Percentiles rank a stretch among this genome's conserved stretches.
phyloP scores from a whole-genome alignment of 2,329 filamentous ascomycete genomes.

The Pseudophaeomoniella oleicola region DNA sequence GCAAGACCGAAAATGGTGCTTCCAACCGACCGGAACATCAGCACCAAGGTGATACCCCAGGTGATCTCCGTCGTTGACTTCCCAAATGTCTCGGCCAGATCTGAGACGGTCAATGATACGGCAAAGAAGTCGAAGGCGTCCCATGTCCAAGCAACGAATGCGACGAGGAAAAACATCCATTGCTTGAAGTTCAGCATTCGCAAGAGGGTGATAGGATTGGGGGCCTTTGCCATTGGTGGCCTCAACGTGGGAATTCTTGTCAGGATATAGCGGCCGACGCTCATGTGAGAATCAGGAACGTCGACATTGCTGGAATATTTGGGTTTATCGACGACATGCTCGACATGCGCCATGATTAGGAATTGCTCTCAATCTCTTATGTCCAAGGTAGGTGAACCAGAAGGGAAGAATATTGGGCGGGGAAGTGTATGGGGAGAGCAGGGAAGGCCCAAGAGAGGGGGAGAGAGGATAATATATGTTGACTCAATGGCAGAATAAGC shows the following conservation, averaged over 20 bases:
- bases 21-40: constrained; percentile 48
- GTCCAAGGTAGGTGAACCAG: no score
- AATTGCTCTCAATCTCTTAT: no score
- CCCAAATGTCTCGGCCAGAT: constrained; percentile 38
- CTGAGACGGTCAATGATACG: constrained; percentile 39
- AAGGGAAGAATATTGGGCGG: no score
- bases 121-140: constrained; percentile 50
- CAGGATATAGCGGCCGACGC: constrained; percentile 31
- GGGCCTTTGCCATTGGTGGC: constrained; percentile 20
- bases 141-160: constrained; percentile 37
- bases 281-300: constrained; percentile 14
- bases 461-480: no score
- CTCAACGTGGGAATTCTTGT: constrained; percentile 40
- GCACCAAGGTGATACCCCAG: constrained; percentile 41
- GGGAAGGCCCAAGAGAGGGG: no score
- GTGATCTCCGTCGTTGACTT: constrained; percentile 44
- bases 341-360: background rate
- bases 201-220: constrained; percentile 11
- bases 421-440: no score
- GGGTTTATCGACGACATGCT: constrained; percentile 1
- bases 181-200: constrained; percentile 12
- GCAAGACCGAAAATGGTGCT: constrained; percentile 41
- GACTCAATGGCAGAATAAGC: no score
- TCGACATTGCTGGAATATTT: constrained; percentile 1
- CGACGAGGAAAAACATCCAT: constrained; percentile 16